Conservation (phyloP, 1,284 basidiomycete genomes). For the Clitocybe nebularis region DNA sequence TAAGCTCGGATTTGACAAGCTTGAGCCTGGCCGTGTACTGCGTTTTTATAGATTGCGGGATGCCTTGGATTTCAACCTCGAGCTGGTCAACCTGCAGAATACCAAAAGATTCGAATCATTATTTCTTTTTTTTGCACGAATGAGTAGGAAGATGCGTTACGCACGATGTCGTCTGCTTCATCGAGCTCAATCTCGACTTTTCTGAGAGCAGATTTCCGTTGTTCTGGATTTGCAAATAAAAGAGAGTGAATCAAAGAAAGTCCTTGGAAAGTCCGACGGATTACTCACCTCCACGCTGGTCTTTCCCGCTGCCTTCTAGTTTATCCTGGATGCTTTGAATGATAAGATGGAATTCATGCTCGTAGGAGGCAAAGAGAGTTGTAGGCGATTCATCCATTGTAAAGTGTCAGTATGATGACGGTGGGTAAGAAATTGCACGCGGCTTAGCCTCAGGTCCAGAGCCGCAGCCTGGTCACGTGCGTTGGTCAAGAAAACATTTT, state of each 20-base stretch:
- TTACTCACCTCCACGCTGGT: constrained; percentile 51
- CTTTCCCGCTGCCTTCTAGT: constrained; percentile 56
- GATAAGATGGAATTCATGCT: constrained; percentile 67
- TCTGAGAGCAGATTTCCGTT: constrained; percentile 78
- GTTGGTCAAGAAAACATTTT: no score
- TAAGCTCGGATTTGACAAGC: constrained; percentile 65
- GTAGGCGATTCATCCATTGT: constrained; percentile 70
- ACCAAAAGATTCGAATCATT: not conserved
- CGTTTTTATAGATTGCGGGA: constrained; percentile 76
- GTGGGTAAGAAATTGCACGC: no score
- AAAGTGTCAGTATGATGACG: not conserved
- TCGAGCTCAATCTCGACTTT: constrained; percentile 89
- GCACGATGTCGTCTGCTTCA: constrained; percentile 92
- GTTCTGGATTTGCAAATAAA: constrained; percentile 62
- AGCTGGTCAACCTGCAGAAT: constrained; percentile 80
- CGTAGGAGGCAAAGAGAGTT: constrained; percentile 68
- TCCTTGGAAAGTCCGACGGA: not conserved
- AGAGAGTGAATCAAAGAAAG: not conserved
- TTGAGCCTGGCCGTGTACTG: constrained; percentile 68
- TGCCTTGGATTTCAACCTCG: constrained; percentile 92
- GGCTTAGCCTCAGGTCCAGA: no score
- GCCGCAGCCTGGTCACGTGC: no score
- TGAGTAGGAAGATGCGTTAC: no score
- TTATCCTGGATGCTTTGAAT: constrained; percentile 58
- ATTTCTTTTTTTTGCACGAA: no score